Base-by-base conservation (phyloP, 371 early-diverging fungal genomes). In the Mortierella sp. region DNA sequence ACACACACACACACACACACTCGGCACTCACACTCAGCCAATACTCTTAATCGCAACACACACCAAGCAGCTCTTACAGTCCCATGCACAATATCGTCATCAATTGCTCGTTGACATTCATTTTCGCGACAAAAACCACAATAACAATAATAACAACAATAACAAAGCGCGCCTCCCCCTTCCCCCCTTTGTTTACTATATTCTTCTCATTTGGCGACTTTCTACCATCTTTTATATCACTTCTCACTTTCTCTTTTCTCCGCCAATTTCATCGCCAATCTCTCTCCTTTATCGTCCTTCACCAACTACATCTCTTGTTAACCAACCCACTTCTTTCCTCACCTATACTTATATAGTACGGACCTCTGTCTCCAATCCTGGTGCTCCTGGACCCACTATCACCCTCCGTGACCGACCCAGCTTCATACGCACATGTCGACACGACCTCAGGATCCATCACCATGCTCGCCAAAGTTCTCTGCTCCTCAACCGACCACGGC, bases 401-500 rank as follows among this genome's bases (percentile, higher is more conserved):
- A 31, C 85, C 85, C 0, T 85, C 85, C 0, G 63, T 34, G 14
- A 79, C 82, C 2, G 85, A 85, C 38, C 85, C 85, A 13, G 54
- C 57, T 13, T 57, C 60, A 14, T 85, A 77, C 50, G 76, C 85
- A 11, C 85, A 81, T 68, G 70, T 85, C 54, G 85, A 85, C 34
- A 81, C 79, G 10, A 77, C 81, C 24, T 77, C 82, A 3, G 85
- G 85, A 38, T 79, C 82, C 19, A 76, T 79, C 70, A 85, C 82
- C 7, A 70, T 85, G 77, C 72, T 85, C 38, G 85, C 85, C 52
- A 85, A 85, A 42, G 82, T 85, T 58, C 26, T 85, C 45, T 85
- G 85, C 47, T 85, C 85, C 21, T 85, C 85, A n/a, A 85, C 85
- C 10, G 85, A 85, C 54, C 85, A 85, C 42, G 82, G 82, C 31